phyloP scores from a whole-genome alignment of 371 early-diverging fungal species.

The Sporodiniella umbellata region DNA sequence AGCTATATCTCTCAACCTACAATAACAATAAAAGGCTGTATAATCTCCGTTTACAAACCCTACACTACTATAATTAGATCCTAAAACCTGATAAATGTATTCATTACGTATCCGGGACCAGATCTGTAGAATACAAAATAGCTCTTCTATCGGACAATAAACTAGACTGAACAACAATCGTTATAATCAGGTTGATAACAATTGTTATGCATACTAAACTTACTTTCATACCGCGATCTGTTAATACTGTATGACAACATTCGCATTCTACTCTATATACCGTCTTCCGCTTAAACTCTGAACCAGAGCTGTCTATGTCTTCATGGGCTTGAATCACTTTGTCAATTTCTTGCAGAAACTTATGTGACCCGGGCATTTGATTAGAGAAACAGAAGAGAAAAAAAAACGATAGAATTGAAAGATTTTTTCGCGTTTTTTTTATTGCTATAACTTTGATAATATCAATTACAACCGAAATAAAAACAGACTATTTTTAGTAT shows the following conservation, averaged over 20 bases:
- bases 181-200: background rate
- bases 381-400: background rate
- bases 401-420: background rate
- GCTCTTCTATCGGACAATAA: conserved; percentile 33
- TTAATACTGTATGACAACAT: conserved; percentile 26
- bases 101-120: conserved; percentile 35
- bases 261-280: conserved; percentile 37
- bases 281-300: conserved; percentile 33
- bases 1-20: conserved; percentile 39
- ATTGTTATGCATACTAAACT: background rate
- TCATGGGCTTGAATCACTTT: conserved; percentile 22
- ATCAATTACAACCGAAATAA: background rate
- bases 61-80: too few relatives aligned
- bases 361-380: background rate
- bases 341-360: background rate
- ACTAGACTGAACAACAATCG: conserved; percentile 24
- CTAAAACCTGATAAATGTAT: too few relatives aligned
- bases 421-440: background rate
- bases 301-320: conserved; percentile 20
- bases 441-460: background rate
- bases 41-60: conserved; percentile 42
- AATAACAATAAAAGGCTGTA: conserved; percentile 34
- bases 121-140: conserved; percentile 37
- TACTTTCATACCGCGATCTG: conserved; percentile 45
- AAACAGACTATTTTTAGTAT: conserved; percentile 2